Conservation (phyloP, 225 moss, liverwort and hornwort genomes). For the Sphagnum tenellum region DNA sequence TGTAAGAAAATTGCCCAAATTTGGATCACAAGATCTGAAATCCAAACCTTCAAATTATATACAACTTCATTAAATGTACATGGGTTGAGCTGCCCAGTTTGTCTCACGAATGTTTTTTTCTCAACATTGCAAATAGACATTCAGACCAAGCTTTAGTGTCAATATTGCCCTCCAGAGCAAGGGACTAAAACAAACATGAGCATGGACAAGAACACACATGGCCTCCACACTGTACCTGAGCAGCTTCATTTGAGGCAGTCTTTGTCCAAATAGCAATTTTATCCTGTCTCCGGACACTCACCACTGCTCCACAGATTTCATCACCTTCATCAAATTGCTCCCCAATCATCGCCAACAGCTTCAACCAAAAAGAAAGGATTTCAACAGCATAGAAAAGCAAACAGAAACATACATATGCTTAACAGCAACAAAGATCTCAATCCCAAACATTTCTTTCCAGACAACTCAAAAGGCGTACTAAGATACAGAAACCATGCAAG, state of each 20-base stretch:
- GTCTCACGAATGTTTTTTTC: no score
- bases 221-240: conserved; percentile 45
- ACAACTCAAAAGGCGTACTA: background rate
- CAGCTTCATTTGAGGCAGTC: conserved; percentile 81
- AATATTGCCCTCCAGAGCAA: background rate
- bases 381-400: conserved; percentile 7
- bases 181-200: background rate
- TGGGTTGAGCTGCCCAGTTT: no score
- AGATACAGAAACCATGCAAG: background rate
- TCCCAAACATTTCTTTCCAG: background rate
- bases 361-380: conserved; percentile 1
- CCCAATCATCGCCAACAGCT: conserved; percentile 86
- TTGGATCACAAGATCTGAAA: no score
- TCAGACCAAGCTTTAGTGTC: background rate
- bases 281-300: conserved; percentile 84
- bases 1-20: background rate
- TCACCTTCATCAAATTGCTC: conserved; percentile 93
- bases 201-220: background rate
- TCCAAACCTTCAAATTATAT: background rate
- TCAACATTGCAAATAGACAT: background rate
- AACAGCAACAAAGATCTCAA: background rate
- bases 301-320: conserved; percentile 89
- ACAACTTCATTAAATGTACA: background rate
- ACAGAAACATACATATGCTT: background rate
- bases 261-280: conserved; percentile 96